phyloP scores from a whole-genome alignment of 2,329 filamentous ascomycete genomes.

The Pseudogymnoascus sp. region DNA sequence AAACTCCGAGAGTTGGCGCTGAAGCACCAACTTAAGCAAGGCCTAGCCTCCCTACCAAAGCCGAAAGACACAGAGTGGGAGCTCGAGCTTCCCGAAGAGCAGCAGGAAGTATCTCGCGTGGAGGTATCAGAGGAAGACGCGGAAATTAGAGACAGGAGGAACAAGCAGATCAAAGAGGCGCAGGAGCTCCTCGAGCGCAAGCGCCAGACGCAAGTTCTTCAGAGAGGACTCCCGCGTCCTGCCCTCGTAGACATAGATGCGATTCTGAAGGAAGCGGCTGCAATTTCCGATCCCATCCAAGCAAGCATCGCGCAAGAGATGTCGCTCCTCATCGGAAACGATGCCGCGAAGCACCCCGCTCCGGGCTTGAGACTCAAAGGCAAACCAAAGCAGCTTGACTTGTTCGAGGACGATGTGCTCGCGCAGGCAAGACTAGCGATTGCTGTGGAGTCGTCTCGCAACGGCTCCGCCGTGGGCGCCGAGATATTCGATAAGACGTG shows the following conservation, averaged over 20 bases:
- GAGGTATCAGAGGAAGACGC: slow-evolving; percentile 50
- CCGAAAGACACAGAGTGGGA: slow-evolving; percentile 94
- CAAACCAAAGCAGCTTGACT: slow-evolving; percentile 48
- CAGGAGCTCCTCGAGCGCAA: slow-evolving; percentile 64
- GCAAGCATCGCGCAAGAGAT: slow-evolving; percentile 68
- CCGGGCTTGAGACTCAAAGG: slow-evolving; percentile 58
- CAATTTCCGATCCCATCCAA: slow-evolving; percentile 55
- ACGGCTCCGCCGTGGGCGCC: slow-evolving; percentile 40
- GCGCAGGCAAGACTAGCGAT: slow-evolving; percentile 71
- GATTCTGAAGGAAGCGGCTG: slow-evolving; percentile 55
- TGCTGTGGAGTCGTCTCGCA: slow-evolving; percentile 36
- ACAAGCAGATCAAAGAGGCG: slow-evolving; percentile 64
- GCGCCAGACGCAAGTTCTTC: slow-evolving; percentile 84
- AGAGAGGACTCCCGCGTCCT: slow-evolving; percentile 73
- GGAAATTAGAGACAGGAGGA: slow-evolving; percentile 71
- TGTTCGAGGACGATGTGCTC: slow-evolving; percentile 63
- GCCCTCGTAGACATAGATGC: slow-evolving; percentile 60
- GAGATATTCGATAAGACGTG: slow-evolving; percentile 47
- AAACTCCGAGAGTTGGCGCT: slow-evolving; percentile 61
- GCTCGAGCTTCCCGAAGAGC: slow-evolving; percentile 80
- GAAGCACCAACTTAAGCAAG: slow-evolving; percentile 59
- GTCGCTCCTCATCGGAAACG: slow-evolving; percentile 71
- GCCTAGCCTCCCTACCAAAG: slow-evolving; percentile 77
- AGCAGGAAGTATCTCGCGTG: slow-evolving; percentile 48
- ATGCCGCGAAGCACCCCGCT: slow-evolving; percentile 68